Base-by-base conservation (phyloP, 345 rosid genomes). In the Hirschfeldia incana region DNA sequence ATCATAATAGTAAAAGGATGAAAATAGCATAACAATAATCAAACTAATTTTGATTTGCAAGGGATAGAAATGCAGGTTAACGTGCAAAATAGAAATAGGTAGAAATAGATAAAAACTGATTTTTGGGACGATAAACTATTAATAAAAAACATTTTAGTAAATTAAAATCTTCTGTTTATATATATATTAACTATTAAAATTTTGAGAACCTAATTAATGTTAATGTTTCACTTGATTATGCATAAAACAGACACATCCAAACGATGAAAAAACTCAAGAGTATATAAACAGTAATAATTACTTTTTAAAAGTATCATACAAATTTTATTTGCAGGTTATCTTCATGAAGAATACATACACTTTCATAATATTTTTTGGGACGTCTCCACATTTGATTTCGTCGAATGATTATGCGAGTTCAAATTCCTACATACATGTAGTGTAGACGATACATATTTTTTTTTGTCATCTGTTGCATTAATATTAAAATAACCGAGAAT, bases 341-440 rank as follows among this genome's bases (percentile, higher is more conserved):
- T 69, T 69, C 67, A 74, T 51, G 75, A 80, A 74, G 75, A 49
- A 69, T 74, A 74, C 60, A 16, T 63, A 16, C 32, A 80, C 51
- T 79, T 69, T 69, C 70, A 69, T 39, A 5, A 28, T 37, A 69
- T n/a, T 53, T 53, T 67, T 59, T 26, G 13, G 42, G 36, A 67
- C 67, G 82, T 61, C 73, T 72, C 69, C 30, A 34, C 69, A 60
- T 67, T 78, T 79, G 28, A 12, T 51, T 68, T 36, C 36, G 29
- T 53, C 7, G 30, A 79, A 73, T 79, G 78, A 79, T 67, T 73
- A 79, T 67, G 73, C 26, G 60, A 71, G 44, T 8, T 37, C 29
- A 65, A 21, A 6, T 57, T 71, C 26, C 27, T 64, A 70, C n/a
- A 53, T 70, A 27, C 51, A 58, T 26, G 11, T 37, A 37, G 44